phyloP scores from a whole-genome alignment of 257 asterid species.

The Ehretia macrophylla region DNA sequence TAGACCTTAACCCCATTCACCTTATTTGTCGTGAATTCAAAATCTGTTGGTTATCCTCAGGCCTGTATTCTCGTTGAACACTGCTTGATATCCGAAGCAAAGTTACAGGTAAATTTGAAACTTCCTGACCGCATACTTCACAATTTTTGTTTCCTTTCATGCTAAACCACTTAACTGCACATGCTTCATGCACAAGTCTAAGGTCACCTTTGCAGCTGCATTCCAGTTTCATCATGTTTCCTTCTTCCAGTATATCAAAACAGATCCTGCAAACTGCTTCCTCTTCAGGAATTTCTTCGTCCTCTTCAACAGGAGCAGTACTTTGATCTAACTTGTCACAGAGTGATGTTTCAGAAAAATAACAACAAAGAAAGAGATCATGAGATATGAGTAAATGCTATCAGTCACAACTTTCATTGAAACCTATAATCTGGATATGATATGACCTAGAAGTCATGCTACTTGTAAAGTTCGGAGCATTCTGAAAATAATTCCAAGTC shows the following conservation, averaged over 20 bases:
- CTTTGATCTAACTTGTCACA: slow-evolving; percentile 51
- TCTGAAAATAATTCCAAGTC: no score
- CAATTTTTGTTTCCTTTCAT: slow-evolving; percentile 55
- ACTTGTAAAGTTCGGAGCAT: no score
- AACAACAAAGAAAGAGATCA: background rate
- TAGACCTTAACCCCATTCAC: slow-evolving; percentile 14
- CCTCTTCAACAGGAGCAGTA: slow-evolving; percentile 54
- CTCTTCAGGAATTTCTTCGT: slow-evolving; percentile 95
- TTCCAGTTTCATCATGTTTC: slow-evolving; percentile 72
- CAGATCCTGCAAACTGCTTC: slow-evolving; percentile 96
- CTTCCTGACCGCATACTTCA: slow-evolving; percentile 86
- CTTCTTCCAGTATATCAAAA: slow-evolving; percentile 73
- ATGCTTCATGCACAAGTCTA: slow-evolving; percentile 63
- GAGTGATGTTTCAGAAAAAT: slow-evolving; percentile 7
- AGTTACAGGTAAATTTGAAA: slow-evolving; percentile 74
- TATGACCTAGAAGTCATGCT: no score
- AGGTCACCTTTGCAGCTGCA: slow-evolving; percentile 97
- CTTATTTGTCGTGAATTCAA: slow-evolving; percentile 33
- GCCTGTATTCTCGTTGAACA: slow-evolving; percentile 33
- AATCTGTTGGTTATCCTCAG: slow-evolving; percentile 27
- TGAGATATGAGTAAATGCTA: background rate
- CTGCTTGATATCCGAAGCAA: slow-evolving; percentile 57
- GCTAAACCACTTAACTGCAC: slow-evolving; percentile 93
- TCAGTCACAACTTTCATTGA: background rate
- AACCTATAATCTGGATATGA: no score